Evolutionary conservation across 441 rosid species (phyloP).

Genomic region (Erodium moschatum): DNA sequence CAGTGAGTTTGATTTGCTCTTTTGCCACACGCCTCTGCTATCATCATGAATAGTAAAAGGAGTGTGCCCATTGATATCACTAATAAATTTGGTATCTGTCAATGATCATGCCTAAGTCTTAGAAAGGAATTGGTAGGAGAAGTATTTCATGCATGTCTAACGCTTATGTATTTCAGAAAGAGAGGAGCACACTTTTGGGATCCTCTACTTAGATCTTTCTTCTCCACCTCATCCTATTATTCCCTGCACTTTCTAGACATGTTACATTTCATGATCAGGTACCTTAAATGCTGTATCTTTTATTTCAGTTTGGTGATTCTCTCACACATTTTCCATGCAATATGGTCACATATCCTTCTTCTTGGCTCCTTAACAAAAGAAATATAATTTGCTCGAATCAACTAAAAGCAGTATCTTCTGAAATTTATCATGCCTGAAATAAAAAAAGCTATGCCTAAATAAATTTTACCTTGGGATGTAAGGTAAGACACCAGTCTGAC

Average conservation of each 20-base stretch:
- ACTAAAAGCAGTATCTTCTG: background rate
- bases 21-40: no score
- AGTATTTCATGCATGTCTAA: no score
- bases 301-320: background rate
- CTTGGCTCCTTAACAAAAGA: background rate
- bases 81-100: no score
- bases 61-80: no score
- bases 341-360: background rate
- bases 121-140: no score
- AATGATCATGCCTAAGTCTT: no score
- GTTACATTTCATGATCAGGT: background rate
- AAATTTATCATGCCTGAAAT: background rate
- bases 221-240: background rate
- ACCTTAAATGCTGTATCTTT: background rate
- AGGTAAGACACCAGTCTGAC: conserved; percentile 80
- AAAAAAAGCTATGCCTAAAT: background rate
- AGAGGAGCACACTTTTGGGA: background rate
- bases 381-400: background rate
- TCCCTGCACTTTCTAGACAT: background rate
- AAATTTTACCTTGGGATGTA: conserved; percentile 71
- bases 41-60: no score
- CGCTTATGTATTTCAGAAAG: background rate
- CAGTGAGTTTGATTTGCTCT: no score
- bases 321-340: background rate
- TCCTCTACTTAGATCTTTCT: background rate